Base-by-base conservation (phyloP, 208 protist species). In the Angomonas desouzai region DNA sequence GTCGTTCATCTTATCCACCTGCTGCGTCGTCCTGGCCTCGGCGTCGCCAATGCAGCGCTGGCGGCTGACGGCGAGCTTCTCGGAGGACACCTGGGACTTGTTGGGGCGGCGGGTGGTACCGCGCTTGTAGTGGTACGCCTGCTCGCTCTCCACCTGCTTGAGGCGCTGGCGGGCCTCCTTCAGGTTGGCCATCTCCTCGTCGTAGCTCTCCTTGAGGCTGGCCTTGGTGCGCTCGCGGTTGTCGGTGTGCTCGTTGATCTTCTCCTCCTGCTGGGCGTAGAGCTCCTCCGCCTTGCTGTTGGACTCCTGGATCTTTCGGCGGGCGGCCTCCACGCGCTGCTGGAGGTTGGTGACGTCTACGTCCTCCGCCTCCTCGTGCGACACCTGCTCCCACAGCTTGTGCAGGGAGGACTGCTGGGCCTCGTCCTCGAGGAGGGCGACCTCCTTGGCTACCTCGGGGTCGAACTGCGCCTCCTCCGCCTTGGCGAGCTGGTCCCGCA, bases 231-330 rank as follows among this genome's bases (percentile, higher is more conserved):
- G 70, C 72, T 91, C 87, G 61, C 79, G 79, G 62, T 64, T 68
- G 67, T 90, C 83, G 25, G 87, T 89, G 51, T 84, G 83, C 47
- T 74, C 61, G 73, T 90, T 89, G 58, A 91, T 81, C 47, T 76
- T 56, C 61, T 69, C 80, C 68, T 89, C 79, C 74, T 81, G 81
- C 34, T 79, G 30, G 2, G 48, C 48, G 57, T 85, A 81, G 25
- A 91, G 62, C 23, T 48, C 53, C n/a, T 74, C 74, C 3, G 70
- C 82, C 55, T 63, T 75, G 51, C 64, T 69, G 48, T 61, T 68
- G 27, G 76, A 62, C 27, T 32, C 58, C 13, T 48, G 45, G 25
- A 83, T 73, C 66, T 70, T 73, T 25, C 71, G 64, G 23, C 33
- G 56, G 13, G 74, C 79, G 0, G 66, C 76, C 13, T 69, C 56